Conservation (phyloP, 1,284 basidiomycete genomes). For the Tilletia indica region DNA sequence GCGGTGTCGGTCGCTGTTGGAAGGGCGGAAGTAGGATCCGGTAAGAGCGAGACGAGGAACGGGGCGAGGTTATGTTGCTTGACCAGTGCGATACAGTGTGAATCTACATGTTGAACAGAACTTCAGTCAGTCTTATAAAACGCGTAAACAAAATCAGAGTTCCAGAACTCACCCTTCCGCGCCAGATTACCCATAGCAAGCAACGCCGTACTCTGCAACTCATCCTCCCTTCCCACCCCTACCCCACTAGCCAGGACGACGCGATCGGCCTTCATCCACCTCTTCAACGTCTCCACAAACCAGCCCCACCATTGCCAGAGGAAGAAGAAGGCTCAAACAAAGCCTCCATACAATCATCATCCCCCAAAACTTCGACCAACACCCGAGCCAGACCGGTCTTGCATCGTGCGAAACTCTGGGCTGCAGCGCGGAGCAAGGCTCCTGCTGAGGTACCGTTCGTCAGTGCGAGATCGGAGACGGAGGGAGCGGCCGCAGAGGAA, state of each 20-base stretch:
- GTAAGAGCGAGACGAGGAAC: conserved; percentile 34
- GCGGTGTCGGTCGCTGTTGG: conserved; percentile 20
- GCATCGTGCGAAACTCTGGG: conserved; percentile 56
- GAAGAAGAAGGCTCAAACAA: conserved; percentile 58
- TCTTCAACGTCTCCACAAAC: conserved; percentile 72
- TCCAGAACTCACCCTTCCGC: conserved; percentile 55
- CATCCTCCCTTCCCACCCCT: conserved; percentile 62
- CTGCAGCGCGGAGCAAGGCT: not conserved
- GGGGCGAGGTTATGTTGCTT: conserved; percentile 36
- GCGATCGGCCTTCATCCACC: conserved; percentile 65
- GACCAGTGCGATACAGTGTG: conserved; percentile 41
- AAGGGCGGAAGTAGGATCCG: not conserved
- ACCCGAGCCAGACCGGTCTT: conserved; percentile 80
- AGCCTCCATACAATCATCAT: conserved; percentile 73
- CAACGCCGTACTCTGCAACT: conserved; percentile 76
- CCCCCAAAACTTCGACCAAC: conserved; percentile 78
- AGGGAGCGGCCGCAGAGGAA: not conserved
- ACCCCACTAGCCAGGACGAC: conserved; percentile 24
- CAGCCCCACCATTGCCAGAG: conserved; percentile 34
- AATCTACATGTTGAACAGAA: conserved; percentile 21
- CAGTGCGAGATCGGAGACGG: not conserved
- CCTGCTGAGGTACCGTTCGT: not conserved
- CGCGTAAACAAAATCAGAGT: not conserved
- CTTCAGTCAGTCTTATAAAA: not conserved
- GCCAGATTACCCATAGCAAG: conserved; percentile 78